Base-by-base conservation (phyloP, 23 red algal genomes). In the Agarophyton chilense region DNA sequence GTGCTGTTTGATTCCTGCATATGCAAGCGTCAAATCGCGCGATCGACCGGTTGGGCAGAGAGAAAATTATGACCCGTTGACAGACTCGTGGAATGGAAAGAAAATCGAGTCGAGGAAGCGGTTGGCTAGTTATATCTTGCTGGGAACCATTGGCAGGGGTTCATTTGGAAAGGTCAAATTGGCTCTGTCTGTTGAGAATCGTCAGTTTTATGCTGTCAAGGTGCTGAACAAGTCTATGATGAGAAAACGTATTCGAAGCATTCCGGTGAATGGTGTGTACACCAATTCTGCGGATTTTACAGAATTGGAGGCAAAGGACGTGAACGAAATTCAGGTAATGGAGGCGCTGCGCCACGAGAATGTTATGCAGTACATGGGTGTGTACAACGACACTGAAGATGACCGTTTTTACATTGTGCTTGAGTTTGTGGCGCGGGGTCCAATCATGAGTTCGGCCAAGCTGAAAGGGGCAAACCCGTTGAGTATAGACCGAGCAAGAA, bases 251-350 rank as follows among this genome's bases (percentile, higher is more conserved):
- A 26, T 87, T 1, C 81, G 91, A 9, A 36, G 26, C 35, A 61
- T 53, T 62, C 52, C 78, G 32, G 22, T 92, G 26, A 60, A 84
- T 50, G 52, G 78, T 11, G 57, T 39, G 34, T 29, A 60, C 54
- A 14, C 51, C 18, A 66, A 76, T 21, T 29, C 22, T 47, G n/a
- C 64, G 29, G 94, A 78, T 40, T 33, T 26, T 6, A 52, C 6
- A 16, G 19, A 84, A 1, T 41, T 82, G 35, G 57, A 57, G 31
- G 70, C 41, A 19, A 82, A 82, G 17, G 49, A 96, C 55, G 90
- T 83, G 42, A 79, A 82, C 38, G 96, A 98, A 82, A 93, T 98
- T 82, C 52, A 81, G 29, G 91, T 98, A 22, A 88, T 98, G 79
- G 65, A 57, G 19, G 10, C 29, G 14, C 86, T 98, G 0, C 46